Evolutionary conservation across 352 stramenopile genomes (phyloP).

Genomic region (Globisporangium splendens): DNA sequence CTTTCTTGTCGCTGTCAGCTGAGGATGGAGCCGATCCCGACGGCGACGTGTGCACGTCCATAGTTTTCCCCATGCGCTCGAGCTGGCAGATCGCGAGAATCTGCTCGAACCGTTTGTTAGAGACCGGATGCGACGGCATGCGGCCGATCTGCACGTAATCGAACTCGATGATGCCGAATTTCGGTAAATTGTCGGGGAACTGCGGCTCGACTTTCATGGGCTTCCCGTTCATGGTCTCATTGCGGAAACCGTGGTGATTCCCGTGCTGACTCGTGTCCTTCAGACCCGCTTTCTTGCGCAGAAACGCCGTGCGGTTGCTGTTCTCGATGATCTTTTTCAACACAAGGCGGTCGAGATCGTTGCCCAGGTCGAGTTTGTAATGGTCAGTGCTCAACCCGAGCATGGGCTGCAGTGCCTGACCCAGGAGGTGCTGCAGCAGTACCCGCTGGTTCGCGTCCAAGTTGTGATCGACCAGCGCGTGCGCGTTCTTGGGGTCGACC

Average conservation of each 20-base stretch:
- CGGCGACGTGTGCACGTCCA: conserved; percentile 22
- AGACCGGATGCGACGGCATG: conserved; percentile 34
- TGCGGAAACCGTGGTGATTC: conserved; percentile 77
- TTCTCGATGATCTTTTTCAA: conserved; percentile 77
- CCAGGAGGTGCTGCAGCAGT: conserved; percentile 68
- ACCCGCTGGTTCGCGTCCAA: conserved; percentile 40
- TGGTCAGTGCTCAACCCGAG: conserved; percentile 57
- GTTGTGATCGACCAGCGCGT: conserved; percentile 64
- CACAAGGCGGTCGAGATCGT: conserved; percentile 59
- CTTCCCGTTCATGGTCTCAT: conserved; percentile 72
- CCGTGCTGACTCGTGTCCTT: conserved; percentile 74
- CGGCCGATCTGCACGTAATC: conserved; percentile 68
- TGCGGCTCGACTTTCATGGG: conserved; percentile 39
- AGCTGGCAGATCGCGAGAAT: conserved; percentile 57
- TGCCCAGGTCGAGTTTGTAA: conserved; percentile 66
- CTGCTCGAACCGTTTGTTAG: conserved; percentile 62
- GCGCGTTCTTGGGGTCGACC: conserved; percentile 61
- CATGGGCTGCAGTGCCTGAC: conserved; percentile 53
- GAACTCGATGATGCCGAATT: conserved; percentile 72
- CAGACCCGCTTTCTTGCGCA: conserved; percentile 55
- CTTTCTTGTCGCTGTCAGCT: neutral
- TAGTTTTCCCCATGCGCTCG: conserved; percentile 35
- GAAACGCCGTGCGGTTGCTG: conserved; percentile 68
- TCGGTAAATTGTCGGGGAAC: conserved; percentile 64
- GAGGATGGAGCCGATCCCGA: neutral